Percentiles rank a stretch among this genome's conserved stretches.
phyloP scores from a whole-genome alignment of 441 rosid species.

The Gossypium laxum region DNA sequence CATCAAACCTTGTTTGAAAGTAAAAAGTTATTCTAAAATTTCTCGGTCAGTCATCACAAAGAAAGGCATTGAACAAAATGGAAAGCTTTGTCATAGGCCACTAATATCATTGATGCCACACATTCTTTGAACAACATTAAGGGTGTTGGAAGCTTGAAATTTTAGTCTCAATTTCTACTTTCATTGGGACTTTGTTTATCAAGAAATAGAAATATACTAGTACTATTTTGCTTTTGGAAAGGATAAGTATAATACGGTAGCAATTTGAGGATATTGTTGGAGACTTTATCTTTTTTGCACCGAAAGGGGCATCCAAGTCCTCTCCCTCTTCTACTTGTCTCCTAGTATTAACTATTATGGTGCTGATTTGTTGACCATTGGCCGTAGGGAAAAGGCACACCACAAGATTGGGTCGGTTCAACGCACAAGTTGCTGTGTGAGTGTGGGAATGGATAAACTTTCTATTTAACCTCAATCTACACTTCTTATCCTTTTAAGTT shows the following conservation, averaged over 20 bases:
- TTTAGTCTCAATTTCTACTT: no score
- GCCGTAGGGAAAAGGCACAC: background rate
- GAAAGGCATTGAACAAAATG: background rate
- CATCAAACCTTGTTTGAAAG: background rate
- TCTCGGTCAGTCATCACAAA: background rate
- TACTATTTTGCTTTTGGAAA: background rate
- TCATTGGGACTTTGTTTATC: no score
- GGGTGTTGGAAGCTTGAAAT: background rate
- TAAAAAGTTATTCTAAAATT: background rate
- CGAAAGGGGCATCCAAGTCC: background rate
- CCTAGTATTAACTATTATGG: background rate
- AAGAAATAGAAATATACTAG: no score
- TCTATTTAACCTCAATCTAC: background rate
- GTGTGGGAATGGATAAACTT: background rate
- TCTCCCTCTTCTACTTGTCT: background rate
- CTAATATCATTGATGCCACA: background rate
- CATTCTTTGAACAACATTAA: background rate
- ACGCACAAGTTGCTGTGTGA: background rate
- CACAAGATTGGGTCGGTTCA: background rate
- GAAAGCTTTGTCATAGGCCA: constrained; percentile 2
- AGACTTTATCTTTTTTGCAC: background rate
- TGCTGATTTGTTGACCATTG: background rate
- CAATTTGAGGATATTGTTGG: background rate
- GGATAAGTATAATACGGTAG: background rate
- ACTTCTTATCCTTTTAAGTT: background rate